Conservation (phyloP, 768 basidiomycete genomes). For the Naganishia vishniacii region DNA sequence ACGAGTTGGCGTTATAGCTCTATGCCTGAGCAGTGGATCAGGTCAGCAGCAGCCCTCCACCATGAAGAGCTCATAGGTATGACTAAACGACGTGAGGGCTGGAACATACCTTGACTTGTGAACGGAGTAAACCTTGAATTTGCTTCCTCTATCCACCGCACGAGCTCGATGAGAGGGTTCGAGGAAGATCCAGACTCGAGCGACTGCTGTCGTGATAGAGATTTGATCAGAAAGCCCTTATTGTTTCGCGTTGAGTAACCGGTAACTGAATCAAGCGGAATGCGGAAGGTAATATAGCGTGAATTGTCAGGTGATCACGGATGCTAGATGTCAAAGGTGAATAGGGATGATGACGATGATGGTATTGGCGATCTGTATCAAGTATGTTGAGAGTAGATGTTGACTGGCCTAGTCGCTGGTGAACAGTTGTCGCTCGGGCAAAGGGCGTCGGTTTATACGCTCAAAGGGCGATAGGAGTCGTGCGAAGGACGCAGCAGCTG, state of each 20-base stretch:
- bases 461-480: neutral
- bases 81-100: neutral
- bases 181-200: neutral
- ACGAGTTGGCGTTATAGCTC: neutral
- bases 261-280: conserved; percentile 5
- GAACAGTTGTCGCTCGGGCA: no score
- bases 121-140: neutral
- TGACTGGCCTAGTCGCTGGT: neutral
- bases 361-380: neutral
- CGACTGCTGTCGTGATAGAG: neutral
- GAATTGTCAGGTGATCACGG: conserved; percentile 16
- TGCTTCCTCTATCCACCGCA: neutral
- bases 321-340: conserved; percentile 3
- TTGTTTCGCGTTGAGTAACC: neutral
- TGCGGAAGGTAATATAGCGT: conserved; percentile 18
- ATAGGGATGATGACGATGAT: neutral
- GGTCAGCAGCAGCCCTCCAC: neutral
- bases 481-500: neutral
- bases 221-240: neutral
- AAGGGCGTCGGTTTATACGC: neutral
- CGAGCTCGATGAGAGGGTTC: neutral
- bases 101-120: neutral
- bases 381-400: neutral
- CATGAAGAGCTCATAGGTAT: neutral
- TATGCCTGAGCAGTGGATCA: neutral